These are phyloP conservation scores for Russula sp. DNA, from an alignment of 768 basidiomycete genomes.

Conservation along the genomic window DNA sequence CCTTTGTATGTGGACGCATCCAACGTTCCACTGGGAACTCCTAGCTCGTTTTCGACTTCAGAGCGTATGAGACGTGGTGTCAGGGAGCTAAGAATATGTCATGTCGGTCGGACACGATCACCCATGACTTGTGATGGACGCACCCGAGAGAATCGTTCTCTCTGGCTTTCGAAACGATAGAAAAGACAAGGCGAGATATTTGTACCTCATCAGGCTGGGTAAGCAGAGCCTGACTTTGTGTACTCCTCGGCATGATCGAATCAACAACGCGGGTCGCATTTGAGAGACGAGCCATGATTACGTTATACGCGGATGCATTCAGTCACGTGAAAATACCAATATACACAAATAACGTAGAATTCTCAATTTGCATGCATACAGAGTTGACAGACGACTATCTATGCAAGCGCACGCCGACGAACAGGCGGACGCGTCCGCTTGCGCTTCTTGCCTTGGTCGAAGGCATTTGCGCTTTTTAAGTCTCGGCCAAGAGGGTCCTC, in stretches of 20 bases:
- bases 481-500: conserved; percentile 90
- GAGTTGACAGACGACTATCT: conserved; percentile 12
- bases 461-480: conserved; percentile 80
- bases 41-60: conserved; percentile 4
- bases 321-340: conserved; percentile 3
- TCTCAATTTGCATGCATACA: neutral
- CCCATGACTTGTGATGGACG: neutral
- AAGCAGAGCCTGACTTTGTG: neutral
- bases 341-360: conserved; percentile 1
- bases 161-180: conserved; percentile 9
- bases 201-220: neutral
- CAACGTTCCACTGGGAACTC: neutral
- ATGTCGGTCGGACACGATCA: neutral
- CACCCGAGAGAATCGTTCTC: conserved; percentile 2
- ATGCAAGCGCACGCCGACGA: conserved; percentile 47
- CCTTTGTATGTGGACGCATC: conserved; percentile 1
- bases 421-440: conserved; percentile 68
- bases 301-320: conserved; percentile 3
- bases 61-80: conserved; percentile 18
- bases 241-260: neutral
- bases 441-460: conserved; percentile 81
- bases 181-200: conserved; percentile 5
- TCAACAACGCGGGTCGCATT: neutral
- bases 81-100: conserved; percentile 5
- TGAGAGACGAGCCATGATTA: neutral